phyloP scores from a whole-genome alignment of 2,329 filamentous ascomycete species.

The Aureobasidium sp. region DNA sequence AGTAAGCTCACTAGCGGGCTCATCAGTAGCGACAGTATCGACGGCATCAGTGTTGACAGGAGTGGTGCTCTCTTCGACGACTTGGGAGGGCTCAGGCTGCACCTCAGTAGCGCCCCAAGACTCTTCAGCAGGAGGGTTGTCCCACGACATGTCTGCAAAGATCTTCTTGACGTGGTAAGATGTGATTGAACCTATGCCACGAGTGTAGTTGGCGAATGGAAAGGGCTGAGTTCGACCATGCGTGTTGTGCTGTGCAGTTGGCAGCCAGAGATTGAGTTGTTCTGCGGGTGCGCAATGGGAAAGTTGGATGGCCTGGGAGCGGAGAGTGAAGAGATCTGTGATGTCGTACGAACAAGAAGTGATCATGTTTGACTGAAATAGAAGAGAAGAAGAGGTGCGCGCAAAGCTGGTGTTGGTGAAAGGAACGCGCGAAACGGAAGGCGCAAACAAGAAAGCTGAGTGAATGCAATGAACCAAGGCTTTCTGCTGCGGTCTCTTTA shows the following conservation, averaged over 20 bases:
- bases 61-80: background rate
- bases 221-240: background rate
- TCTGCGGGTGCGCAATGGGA: background rate
- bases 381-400: background rate
- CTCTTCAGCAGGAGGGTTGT: background rate
- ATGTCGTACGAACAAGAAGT: background rate
- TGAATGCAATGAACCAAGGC: background rate
- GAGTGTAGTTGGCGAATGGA: background rate
- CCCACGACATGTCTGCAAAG: conserved; percentile 4
- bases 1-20: background rate
- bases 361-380: background rate
- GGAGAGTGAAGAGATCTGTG: background rate
- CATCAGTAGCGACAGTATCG: background rate
- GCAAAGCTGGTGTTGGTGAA: background rate
- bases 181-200: background rate
- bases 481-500: background rate
- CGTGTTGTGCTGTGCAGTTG: background rate
- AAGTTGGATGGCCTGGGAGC: background rate
- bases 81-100: background rate
- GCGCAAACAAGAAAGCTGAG: background rate
- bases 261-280: conserved; percentile 1
- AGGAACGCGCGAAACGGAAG: background rate
- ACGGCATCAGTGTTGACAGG: background rate
- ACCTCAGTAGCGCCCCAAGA: background rate
- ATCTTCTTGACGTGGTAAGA: background rate